Conservation (phyloP, 805 yeast genomes). For the Kockiozyma suomiensis region DNA sequence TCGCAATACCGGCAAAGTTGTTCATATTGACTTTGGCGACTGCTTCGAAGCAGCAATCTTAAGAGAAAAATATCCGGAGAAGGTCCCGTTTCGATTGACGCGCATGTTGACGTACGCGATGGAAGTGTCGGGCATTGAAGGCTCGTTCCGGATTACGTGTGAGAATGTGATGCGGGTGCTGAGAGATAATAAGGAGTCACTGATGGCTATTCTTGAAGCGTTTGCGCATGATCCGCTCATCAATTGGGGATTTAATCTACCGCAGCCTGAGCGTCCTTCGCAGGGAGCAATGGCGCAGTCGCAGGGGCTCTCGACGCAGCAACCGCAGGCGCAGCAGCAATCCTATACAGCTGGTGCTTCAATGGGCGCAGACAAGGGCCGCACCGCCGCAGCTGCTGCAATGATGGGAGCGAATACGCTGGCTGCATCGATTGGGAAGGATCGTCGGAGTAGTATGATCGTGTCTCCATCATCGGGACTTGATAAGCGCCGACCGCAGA, state of each 20-base stretch:
- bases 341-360: neutral
- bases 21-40: conserved; percentile 98
- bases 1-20: conserved; percentile 89
- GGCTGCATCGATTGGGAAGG: conserved; percentile 50
- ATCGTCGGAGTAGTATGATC: conserved; percentile 24
- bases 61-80: conserved; percentile 96
- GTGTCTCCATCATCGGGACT: conserved; percentile 23
- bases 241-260: conserved; percentile 82
- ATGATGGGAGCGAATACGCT: conserved; percentile 3
- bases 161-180: conserved; percentile 96
- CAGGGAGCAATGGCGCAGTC: neutral
- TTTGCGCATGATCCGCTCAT: conserved; percentile 98
- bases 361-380: neutral
- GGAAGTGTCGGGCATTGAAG: conserved; percentile 99
- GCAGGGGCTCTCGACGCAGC: neutral
- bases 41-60: conserved; percentile 98
- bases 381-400: conserved; percentile 7
- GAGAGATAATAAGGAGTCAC: conserved; percentile 90
- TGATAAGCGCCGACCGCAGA: conserved; percentile 39
- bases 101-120: conserved; percentile 97
- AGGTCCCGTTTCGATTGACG: conserved; percentile 95
- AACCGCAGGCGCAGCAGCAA: conserved; percentile 6
- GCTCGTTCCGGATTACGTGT: conserved; percentile 93
- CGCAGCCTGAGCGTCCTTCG: conserved; percentile 20
- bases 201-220: conserved; percentile 97